Evolutionary conservation across 1,284 basidiomycete species (phyloP).

Genomic region (Boletus smithii): DNA sequence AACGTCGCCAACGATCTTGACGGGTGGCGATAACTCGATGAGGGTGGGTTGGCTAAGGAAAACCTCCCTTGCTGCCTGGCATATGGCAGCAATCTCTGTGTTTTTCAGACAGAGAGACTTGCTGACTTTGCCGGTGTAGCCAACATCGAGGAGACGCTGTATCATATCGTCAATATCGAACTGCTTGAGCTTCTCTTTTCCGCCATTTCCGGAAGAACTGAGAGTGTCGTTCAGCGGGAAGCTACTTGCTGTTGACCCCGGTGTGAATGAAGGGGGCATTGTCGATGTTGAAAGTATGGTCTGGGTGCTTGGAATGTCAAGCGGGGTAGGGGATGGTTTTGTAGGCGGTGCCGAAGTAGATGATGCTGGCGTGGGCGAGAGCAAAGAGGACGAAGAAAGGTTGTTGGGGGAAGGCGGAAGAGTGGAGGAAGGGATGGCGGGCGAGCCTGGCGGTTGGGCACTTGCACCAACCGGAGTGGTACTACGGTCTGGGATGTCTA

Average conservation of each 20-base stretch:
- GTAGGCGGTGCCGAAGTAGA: constrained; percentile 37
- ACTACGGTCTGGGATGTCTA: constrained; percentile 43
- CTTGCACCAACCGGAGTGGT: constrained; percentile 31
- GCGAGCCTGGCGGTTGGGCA: constrained; percentile 31
- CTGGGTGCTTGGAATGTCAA: constrained; percentile 70
- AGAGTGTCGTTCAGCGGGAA: constrained; percentile 39
- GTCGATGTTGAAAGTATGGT: constrained; percentile 68
- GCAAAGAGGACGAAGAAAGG: constrained; percentile 25
- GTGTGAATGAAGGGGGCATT: constrained; percentile 39
- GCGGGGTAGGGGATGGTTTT: constrained; percentile 47
- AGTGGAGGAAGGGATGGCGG: constrained; percentile 25
- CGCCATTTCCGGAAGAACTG: constrained; percentile 39
- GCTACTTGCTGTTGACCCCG: constrained; percentile 44
- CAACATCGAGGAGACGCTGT: constrained; percentile 90
- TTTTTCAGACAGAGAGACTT: constrained; percentile 97
- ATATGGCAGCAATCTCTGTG: constrained; percentile 92
- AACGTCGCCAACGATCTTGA: constrained; percentile 99
- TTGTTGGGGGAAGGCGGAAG: constrained; percentile 33
- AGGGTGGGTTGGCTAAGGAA: constrained; percentile 97
- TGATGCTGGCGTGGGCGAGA: constrained; percentile 27
- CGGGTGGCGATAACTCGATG: constrained; percentile 95
- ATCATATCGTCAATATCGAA: constrained; percentile 99
- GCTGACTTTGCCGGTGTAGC: constrained; percentile 96
- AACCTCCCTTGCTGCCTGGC: constrained; percentile 94
- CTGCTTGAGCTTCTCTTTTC: constrained; percentile 58